Evolutionary conservation across 2,329 filamentous ascomycete genomes (phyloP), one percentile per base, ranked within the genome.

Genomic region (Cladosporium halotolerans): DNA sequence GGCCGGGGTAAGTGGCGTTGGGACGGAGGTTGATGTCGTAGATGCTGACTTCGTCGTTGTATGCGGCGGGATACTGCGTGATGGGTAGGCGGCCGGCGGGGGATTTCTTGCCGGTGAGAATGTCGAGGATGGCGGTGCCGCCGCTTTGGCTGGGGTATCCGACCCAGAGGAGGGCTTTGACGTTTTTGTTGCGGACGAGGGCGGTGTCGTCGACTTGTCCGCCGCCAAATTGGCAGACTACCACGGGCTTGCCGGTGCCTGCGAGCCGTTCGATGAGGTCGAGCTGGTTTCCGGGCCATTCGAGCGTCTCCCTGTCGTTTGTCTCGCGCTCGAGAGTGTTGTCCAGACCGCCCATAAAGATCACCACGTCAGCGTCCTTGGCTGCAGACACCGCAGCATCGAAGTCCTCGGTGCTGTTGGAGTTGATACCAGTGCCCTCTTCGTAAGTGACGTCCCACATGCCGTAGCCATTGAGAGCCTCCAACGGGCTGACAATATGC

Each of bases 121-220:
- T 69, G 43, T 75, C 73, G 31, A 71, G 55, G 9, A 75, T 58
- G 3, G 72, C 73, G 9, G 61, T 62, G 2, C 72, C 73, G 8
- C 73, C 72, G 2, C 68, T 68, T 55, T 75, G 73, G 16, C 72
- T 71, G 0, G 73, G 72, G 53, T 75, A 74, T 9, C 71, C 73
- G 28, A 67, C 70, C 73, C 73, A 75, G 16, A 75, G 42, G 2
- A 75, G 60, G 9, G 73, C 65, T 32, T 67, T 69, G 53, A 75
- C 67, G 14, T 72, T 70, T 6, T 65, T 55, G 59, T 73, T 73
- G 14, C 49, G 46, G 33, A 73, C 62, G 4, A 75, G 63, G 0
- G 68, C 61, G 0, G 71, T 70, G 9, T 68, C 70, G 55, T 76
- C 73, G 8, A 76, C 66, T 55, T 74, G 72, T 1, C 72, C 72